These are phyloP conservation scores for Hypoxylon sp. DNA, from an alignment of 2,329 filamentous ascomycete genomes.

Conservation along the genomic window DNA sequence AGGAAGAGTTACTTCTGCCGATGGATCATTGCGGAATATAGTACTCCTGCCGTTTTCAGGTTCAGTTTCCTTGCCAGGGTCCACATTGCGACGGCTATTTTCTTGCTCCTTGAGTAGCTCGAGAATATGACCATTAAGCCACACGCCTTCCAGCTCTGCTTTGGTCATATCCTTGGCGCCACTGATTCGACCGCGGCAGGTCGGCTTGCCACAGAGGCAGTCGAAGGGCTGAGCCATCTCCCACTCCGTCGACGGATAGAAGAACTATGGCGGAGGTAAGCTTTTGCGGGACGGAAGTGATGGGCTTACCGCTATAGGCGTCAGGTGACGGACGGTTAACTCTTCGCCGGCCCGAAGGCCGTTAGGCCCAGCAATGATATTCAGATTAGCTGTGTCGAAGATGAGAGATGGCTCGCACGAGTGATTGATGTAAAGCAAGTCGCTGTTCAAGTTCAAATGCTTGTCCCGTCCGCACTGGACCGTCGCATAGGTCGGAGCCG, in stretches of 20 bases:
- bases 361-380: slow-evolving; percentile 70
- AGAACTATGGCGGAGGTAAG: slow-evolving; percentile 65
- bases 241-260: slow-evolving; percentile 84
- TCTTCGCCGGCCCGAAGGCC: slow-evolving; percentile 71
- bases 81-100: slow-evolving; percentile 30
- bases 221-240: slow-evolving; percentile 79
- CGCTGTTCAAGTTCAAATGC: slow-evolving; percentile 75
- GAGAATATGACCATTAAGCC: slow-evolving; percentile 74
- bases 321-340: slow-evolving; percentile 63
- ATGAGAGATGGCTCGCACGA: slow-evolving; percentile 76
- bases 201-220: slow-evolving; percentile 71
- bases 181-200: slow-evolving; percentile 73
- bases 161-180: slow-evolving; percentile 74
- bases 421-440: slow-evolving; percentile 78
- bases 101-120: slow-evolving; percentile 65
- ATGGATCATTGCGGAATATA: slow-evolving; percentile 1
- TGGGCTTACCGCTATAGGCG: slow-evolving; percentile 30
- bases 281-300: slow-evolving; percentile 36
- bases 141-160: slow-evolving; percentile 69
- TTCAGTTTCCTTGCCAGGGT: slow-evolving; percentile 38
- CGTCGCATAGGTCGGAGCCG: slow-evolving; percentile 73
- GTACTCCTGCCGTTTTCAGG: slow-evolving; percentile 41
- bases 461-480: slow-evolving; percentile 70
- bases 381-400: slow-evolving; percentile 71
- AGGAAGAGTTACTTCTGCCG: slow-evolving; percentile 12